Evolutionary conservation across 2,329 filamentous ascomycete species (phyloP).

Genomic region (Epichloe bromicola): DNA sequence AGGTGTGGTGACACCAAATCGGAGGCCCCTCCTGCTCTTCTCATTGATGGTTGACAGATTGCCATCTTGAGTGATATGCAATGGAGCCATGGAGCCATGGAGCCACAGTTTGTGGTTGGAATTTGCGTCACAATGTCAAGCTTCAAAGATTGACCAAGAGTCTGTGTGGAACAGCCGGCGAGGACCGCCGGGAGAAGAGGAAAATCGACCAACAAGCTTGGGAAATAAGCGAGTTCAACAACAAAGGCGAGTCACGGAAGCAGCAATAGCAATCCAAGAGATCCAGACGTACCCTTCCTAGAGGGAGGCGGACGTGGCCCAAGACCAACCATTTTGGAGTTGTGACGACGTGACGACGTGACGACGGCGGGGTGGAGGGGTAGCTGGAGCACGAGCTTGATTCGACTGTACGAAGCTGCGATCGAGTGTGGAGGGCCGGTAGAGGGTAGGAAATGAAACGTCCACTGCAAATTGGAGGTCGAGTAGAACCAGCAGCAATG

Average conservation of each 20-base stretch:
- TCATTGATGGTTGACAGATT: background rate
- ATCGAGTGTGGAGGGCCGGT: background rate
- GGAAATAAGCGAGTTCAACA: background rate
- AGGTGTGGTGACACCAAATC: background rate
- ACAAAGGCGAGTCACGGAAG: background rate
- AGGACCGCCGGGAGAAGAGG: background rate
- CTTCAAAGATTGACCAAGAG: background rate
- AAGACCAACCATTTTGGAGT: slow-evolving; percentile 35
- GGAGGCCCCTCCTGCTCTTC: background rate
- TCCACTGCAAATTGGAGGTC: background rate
- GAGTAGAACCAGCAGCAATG: background rate
- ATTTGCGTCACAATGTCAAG: slow-evolving; percentile 1
- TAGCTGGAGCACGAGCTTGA: slow-evolving; percentile 11
- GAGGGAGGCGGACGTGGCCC: slow-evolving; percentile 37
- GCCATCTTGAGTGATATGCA: background rate
- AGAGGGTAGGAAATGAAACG: background rate
- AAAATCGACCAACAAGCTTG: background rate
- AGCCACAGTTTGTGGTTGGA: background rate
- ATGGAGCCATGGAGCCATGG: background rate
- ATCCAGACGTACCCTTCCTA: slow-evolving; percentile 50
- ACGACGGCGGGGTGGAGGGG: slow-evolving; percentile 24
- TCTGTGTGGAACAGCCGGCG: background rate
- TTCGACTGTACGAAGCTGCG: slow-evolving; percentile 2
- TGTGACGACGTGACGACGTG: slow-evolving; percentile 16
- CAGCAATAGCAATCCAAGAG: background rate